phyloP scores from a whole-genome alignment of 1,284 basidiomycete genomes.

The Takashimella tepidaria region DNA sequence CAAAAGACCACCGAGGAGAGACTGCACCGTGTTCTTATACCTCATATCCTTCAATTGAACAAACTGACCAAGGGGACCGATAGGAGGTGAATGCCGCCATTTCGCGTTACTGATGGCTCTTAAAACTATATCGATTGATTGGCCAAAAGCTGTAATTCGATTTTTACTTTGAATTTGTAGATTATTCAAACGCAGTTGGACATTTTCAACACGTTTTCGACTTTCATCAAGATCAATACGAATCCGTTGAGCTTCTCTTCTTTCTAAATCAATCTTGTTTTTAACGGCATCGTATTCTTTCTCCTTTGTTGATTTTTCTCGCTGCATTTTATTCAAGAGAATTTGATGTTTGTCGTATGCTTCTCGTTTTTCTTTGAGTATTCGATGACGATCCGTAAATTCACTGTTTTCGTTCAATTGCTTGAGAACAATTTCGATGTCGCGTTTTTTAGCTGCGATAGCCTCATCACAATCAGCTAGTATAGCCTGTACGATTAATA shows the following conservation, averaged over 20 bases:
- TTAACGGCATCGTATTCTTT: neutral
- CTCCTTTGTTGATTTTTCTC: neutral
- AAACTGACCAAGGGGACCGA: constrained; percentile 80
- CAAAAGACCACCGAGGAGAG: constrained; percentile 60
- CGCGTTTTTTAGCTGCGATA: neutral
- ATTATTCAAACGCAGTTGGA: constrained; percentile 5
- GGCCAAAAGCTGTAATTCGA: constrained; percentile 53
- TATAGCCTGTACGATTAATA: too few relatives aligned
- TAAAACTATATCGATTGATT: constrained; percentile 43
- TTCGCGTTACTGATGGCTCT: constrained; percentile 55
- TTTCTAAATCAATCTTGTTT: neutral
- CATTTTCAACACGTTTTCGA: neutral
- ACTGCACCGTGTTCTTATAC: constrained; percentile 66
- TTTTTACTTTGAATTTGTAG: constrained; percentile 42
- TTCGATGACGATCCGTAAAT: constrained; percentile 16
- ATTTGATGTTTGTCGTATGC: constrained; percentile 9
- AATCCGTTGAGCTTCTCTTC: neutral
- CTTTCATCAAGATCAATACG: neutral
- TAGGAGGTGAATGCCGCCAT: constrained; percentile 67
- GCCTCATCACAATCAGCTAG: neutral
- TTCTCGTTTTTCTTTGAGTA: constrained; percentile 7
- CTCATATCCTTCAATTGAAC: constrained; percentile 66
- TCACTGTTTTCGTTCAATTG: constrained; percentile 53
- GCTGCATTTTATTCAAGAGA: constrained; percentile 10
- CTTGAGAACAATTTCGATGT: neutral